Percentiles rank a stretch among this genome's conserved stretches.
These are phyloP conservation scores for Aspergillus novofumigatus DNA, from an alignment of 2,329 filamentous ascomycete species.

Conservation along the genomic window DNA sequence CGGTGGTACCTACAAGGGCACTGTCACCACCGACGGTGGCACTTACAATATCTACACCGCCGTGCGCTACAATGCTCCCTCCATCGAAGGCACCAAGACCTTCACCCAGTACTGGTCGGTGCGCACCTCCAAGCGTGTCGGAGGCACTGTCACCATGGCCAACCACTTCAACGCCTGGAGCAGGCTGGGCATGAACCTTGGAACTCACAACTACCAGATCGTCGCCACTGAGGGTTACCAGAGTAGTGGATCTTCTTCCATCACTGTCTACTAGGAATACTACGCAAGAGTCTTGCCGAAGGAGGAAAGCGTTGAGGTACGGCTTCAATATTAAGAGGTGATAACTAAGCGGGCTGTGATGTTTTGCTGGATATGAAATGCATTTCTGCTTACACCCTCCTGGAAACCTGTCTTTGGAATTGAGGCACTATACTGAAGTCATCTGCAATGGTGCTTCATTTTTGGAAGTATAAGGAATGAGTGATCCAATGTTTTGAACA, in stretches of 20 bases:
- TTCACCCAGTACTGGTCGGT: conserved; percentile 45
- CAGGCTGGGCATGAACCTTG: conserved; percentile 27
- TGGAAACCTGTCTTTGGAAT: not conserved
- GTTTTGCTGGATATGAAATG: not conserved
- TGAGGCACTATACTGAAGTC: not conserved
- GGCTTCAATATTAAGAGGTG: not conserved
- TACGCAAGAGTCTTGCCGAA: too few relatives aligned
- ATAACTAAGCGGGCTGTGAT: too few relatives aligned
- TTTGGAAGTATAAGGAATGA: not conserved
- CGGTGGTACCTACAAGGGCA: conserved; percentile 28
- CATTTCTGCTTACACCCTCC: not conserved
- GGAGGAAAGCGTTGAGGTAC: not conserved
- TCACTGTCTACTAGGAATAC: conserved; percentile 29
- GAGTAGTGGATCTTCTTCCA: conserved; percentile 35
- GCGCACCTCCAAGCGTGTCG: conserved; percentile 30
- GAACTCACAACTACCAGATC: conserved; percentile 39
- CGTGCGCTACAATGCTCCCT: conserved; percentile 36
- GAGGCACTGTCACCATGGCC: conserved; percentile 32
- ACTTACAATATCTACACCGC: conserved; percentile 38
- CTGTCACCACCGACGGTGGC: conserved; percentile 33
- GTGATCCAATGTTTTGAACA: too few relatives aligned
- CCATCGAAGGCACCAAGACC: conserved; percentile 37
- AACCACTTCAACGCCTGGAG: conserved; percentile 39
- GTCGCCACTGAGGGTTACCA: conserved; percentile 42
- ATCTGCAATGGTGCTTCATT: not conserved